These are phyloP conservation scores for Wickerhamomyces bisporus DNA, from an alignment of 805 yeast genomes.

Conservation along the genomic window DNA sequence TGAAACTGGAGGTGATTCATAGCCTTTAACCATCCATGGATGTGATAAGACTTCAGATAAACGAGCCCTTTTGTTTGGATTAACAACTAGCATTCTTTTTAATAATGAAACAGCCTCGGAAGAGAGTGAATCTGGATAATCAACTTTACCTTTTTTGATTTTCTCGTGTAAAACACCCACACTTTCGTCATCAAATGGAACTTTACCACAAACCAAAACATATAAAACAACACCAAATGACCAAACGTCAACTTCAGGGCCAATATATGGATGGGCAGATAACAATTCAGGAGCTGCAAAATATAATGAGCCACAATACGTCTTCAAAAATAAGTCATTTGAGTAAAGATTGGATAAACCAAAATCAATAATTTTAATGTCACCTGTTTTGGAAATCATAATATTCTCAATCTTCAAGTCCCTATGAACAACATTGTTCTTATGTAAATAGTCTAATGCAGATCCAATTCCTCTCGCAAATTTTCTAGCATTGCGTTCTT, in stretches of 20 bases:
- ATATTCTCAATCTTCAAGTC: constrained; percentile 95
- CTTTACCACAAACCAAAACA: constrained; percentile 95
- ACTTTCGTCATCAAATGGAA: constrained; percentile 94
- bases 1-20: constrained; percentile 63
- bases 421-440: constrained; percentile 92
- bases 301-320: constrained; percentile 95
- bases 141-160: constrained; percentile 87
- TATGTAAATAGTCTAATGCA: constrained; percentile 90
- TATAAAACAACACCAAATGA: constrained; percentile 95
- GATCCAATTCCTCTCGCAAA: constrained; percentile 93
- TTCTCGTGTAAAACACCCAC: constrained; percentile 90
- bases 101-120: constrained; percentile 75
- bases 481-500: constrained; percentile 90
- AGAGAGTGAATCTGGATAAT: constrained; percentile 80
- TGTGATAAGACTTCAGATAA: constrained; percentile 76
- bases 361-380: constrained; percentile 92
- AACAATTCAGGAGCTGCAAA: constrained; percentile 98
- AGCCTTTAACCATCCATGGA: constrained; percentile 94
- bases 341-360: constrained; percentile 88
- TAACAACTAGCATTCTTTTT: constrained; percentile 87
- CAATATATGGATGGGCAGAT: constrained; percentile 86
- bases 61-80: constrained; percentile 75
- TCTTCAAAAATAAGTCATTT: constrained; percentile 65
- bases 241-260: constrained; percentile 99
- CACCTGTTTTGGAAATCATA: constrained; percentile 90